Base-by-base conservation (phyloP, 2,329 filamentous ascomycete species). In the Pseudogymnoascus sp. region DNA sequence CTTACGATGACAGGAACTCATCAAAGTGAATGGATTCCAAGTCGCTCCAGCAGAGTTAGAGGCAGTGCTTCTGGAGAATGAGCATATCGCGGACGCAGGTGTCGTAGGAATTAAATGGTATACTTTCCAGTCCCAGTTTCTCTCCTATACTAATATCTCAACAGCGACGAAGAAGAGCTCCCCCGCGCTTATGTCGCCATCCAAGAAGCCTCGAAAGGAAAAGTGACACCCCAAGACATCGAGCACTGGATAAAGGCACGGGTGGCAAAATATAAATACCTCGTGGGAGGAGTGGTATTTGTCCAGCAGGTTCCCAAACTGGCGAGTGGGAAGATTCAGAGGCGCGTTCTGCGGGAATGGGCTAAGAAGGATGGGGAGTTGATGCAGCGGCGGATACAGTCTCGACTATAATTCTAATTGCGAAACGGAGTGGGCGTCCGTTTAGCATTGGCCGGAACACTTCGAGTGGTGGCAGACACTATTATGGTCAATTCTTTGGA, bases 11-110 rank as follows among this genome's bases (percentile, higher is more conserved):
- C 10, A 56, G 74, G 82, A 85, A 70, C 75, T 85, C 61, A 86
- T 79, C 79, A 79, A 86, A 77, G 76, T 84, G 63, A 85, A 84
- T 66, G 82, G 81, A 0, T 73, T 83, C 4, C 83, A 86, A 70
- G 84, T 86, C 4, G 82, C 84, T 0, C 84, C 83, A 0, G 83
- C 83, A 1, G 84, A 86, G 66, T 74, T 83, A 0, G 81, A 83
- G 71, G 78, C 78, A 0, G 77, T 79, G 0, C 74, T 85, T 0
- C 72, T 83, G 0, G 79, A 82, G 65, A 78, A 81, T 56, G 75
- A 80, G n/a, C 73, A 79, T 37, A 69, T 85, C 14, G 79, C 80
- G 3, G 82, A 85, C 67, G 82, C 81, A 6, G 83, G 81, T 4
- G 81, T 79, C 0, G 80, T 83, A 1, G 82, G 82, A 19, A 79